Evolutionary conservation across 1,139 yeast species (phyloP).

Genomic region (Debaryomyces psychrophilus): DNA sequence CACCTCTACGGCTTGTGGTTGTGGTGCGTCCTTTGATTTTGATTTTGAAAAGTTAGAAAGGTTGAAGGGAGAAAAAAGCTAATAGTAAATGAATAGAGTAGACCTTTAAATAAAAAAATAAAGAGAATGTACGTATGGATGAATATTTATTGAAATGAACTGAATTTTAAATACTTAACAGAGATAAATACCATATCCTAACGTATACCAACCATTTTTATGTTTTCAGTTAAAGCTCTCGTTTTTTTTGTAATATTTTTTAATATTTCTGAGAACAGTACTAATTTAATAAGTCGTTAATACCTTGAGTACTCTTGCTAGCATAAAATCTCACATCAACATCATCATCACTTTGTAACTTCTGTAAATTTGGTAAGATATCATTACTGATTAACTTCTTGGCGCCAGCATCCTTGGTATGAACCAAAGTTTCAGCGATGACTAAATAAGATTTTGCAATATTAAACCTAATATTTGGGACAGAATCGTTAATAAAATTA

Average conservation of each 20-base stretch:
- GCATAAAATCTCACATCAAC: slow-evolving; percentile 91
- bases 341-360: slow-evolving; percentile 72
- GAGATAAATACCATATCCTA: slow-evolving; percentile 2
- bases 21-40: slow-evolving; percentile 93
- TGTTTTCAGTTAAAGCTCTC: slow-evolving; percentile 90
- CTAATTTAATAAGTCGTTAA: slow-evolving; percentile 29
- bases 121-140: slow-evolving; percentile 1
- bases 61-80: slow-evolving; percentile 21
- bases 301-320: slow-evolving; percentile 53
- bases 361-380: slow-evolving; percentile 67
- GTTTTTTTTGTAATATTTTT: slow-evolving; percentile 88
- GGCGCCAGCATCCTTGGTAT: slow-evolving; percentile 24
- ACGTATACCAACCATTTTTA: neutral
- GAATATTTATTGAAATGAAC: slow-evolving; percentile 8
- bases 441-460: slow-evolving; percentile 82
- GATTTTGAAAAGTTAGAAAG: slow-evolving; percentile 61
- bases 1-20: slow-evolving; percentile 92
- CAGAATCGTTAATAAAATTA: slow-evolving; percentile 73
- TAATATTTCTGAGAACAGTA: slow-evolving; percentile 44
- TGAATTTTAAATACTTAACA: neutral
- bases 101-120: neutral
- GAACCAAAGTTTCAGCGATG: slow-evolving; percentile 55
- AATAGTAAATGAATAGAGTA: slow-evolving; percentile 5
- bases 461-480: slow-evolving; percentile 93
- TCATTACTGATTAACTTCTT: slow-evolving; percentile 53